These are phyloP conservation scores for Fraxinus paxiana DNA, from an alignment of 305 asterid species.

Conservation along the genomic window DNA sequence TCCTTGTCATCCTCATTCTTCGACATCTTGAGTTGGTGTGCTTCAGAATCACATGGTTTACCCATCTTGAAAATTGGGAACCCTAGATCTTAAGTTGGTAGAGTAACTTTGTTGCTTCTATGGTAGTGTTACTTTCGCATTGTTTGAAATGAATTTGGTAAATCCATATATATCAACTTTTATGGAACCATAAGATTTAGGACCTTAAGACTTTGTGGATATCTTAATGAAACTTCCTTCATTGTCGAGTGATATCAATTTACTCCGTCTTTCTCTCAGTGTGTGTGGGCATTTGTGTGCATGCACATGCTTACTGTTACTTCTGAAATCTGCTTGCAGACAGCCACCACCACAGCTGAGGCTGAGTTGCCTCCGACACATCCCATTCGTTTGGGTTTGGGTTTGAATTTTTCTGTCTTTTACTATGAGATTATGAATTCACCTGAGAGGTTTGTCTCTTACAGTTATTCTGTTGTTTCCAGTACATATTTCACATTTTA, in stretches of 20 bases:
- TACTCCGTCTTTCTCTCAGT: not conserved
- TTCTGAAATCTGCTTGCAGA: slow-evolving; percentile 32
- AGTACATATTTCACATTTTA: not conserved
- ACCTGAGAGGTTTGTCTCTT: slow-evolving; percentile 67
- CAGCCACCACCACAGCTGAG: slow-evolving; percentile 68
- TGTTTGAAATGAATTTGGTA: not conserved
- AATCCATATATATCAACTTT: not conserved
- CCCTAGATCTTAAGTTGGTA: not conserved
- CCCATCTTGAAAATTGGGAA: not conserved
- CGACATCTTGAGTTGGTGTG: not conserved
- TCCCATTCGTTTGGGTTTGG: slow-evolving; percentile 90
- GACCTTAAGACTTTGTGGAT: not conserved
- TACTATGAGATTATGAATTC: slow-evolving; percentile 80
- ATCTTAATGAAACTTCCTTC: not conserved
- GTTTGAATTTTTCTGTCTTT: slow-evolving; percentile 88
- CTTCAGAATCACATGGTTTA: not conserved
- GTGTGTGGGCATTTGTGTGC: slow-evolving; percentile 12
- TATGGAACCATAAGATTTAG: not conserved
- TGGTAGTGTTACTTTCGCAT: not conserved
- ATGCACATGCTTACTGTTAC: slow-evolving; percentile 12
- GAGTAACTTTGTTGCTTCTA: not conserved
- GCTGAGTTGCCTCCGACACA: slow-evolving; percentile 81
- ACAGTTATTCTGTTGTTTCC: slow-evolving; percentile 8
- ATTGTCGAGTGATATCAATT: not conserved
- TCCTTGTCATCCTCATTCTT: not conserved